These are phyloP conservation scores for Phylloporus sp. DNA, from an alignment of 768 basidiomycete species.

Conservation along the genomic window DNA sequence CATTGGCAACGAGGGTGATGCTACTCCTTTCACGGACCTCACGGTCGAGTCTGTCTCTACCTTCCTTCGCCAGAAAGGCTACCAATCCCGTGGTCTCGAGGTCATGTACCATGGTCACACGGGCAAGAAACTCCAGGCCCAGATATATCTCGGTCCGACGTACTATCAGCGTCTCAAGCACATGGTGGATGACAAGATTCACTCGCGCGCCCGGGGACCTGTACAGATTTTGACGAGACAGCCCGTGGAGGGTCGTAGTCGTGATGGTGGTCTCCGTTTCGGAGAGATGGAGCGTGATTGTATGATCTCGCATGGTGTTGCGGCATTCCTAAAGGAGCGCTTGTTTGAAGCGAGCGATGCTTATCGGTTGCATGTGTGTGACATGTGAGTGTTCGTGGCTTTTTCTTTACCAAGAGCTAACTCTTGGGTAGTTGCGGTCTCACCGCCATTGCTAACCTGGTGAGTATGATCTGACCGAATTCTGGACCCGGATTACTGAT, in stretches of 20 bases:
- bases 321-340: conserved; percentile 96
- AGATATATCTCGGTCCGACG: conserved; percentile 97
- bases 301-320: conserved; percentile 99
- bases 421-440: conserved; percentile 70
- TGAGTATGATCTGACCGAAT: conserved; percentile 37
- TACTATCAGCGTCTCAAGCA: conserved; percentile 99
- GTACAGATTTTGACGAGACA: conserved; percentile 97
- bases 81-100: conserved; percentile 95
- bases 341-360: conserved; percentile 92
- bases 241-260: conserved; percentile 96
- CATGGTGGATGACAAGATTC: conserved; percentile 99
- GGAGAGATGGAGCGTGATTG: conserved; percentile 99
- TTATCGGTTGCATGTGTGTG: conserved; percentile 93
- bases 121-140: conserved; percentile 95
- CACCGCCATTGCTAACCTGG: conserved; percentile 94
- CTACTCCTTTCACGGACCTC: conserved; percentile 96
- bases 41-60: conserved; percentile 98
- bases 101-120: conserved; percentile 99
- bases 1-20: conserved; percentile 95
- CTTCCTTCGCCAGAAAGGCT: conserved; percentile 83
- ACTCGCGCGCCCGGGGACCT: conserved; percentile 94
- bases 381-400: conserved; percentile 62
- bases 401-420: neutral
- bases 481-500: conserved; percentile 11
- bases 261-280: conserved; percentile 98